Evolutionary conservation across 768 basidiomycete genomes (phyloP).

Genomic region (Collybia mongolica): DNA sequence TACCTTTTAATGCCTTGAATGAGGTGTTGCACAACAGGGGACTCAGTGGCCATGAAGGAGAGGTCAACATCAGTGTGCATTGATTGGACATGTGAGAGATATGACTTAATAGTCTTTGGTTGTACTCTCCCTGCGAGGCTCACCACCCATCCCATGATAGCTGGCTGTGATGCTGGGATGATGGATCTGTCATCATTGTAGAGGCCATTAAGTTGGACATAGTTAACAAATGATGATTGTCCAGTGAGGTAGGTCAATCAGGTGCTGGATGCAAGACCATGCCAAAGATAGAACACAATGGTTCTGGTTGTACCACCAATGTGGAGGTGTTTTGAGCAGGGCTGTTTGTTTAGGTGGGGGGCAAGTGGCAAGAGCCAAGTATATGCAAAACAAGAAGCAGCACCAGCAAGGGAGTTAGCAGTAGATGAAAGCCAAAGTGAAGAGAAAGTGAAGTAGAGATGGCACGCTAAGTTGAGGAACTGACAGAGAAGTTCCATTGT

Average conservation of each 20-base stretch:
- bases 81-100: conserved; percentile 22
- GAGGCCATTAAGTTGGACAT: conserved; percentile 15
- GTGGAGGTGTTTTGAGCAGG: conserved; percentile 15
- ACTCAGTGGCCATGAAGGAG: conserved; percentile 21
- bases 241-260: conserved; percentile 21
- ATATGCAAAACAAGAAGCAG: conserved; percentile 22
- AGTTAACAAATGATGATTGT: conserved; percentile 27
- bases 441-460: conserved; percentile 20
- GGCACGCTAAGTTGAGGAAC: conserved; percentile 15
- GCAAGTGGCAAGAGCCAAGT: conserved; percentile 20
- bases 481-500: too few species aligned
- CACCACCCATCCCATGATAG: conserved; percentile 19
- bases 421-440: conserved; percentile 18
- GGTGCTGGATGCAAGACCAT: too few species aligned
- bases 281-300: too few species aligned
- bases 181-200: conserved; percentile 8
- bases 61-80: conserved; percentile 29
- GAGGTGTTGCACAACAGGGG: conserved; percentile 23
- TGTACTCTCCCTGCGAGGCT: conserved; percentile 12
- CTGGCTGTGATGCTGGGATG: conserved; percentile 15
- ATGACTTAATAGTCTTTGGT: conserved; percentile 18
- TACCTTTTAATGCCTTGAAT: conserved; percentile 30
- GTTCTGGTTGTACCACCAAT: conserved; percentile 18
- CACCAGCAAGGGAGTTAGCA: conserved; percentile 21
- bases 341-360: conserved; percentile 15